phyloP scores from a whole-genome alignment of 352 stramenopile species.

The Globisporangium spinosum region DNA sequence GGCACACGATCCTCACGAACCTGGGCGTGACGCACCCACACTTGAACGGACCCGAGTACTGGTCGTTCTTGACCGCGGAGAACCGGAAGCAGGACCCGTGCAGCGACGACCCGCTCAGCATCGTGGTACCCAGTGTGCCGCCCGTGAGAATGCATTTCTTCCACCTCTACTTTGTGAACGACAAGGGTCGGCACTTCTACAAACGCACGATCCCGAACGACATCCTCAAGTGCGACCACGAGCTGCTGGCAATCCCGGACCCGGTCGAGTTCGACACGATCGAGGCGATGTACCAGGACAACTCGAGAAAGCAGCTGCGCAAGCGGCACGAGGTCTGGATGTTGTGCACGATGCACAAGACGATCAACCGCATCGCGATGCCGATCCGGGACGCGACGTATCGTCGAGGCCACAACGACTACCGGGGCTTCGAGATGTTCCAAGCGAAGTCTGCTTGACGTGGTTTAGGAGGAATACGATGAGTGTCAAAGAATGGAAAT shows the following conservation, averaged over 20 bases:
- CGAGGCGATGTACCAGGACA: too few relatives aligned
- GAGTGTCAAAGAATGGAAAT: too few relatives aligned
- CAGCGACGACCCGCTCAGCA: conserved; percentile 13
- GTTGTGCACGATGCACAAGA: too few relatives aligned
- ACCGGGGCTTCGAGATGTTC: too few relatives aligned
- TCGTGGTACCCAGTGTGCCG: conserved; percentile 36
- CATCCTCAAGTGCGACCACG: conserved; percentile 15
- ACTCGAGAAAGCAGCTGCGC: too few relatives aligned
- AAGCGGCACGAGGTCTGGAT: too few relatives aligned
- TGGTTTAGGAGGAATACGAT: too few relatives aligned
- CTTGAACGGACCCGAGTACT: conserved; percentile 33
- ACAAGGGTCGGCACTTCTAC: conserved; percentile 27
- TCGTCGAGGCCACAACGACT: too few relatives aligned
- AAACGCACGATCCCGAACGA: conserved; percentile 30
- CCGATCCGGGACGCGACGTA: too few relatives aligned
- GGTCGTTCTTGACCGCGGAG: conserved; percentile 30
- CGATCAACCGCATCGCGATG: too few relatives aligned
- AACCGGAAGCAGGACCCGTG: conserved; percentile 30
- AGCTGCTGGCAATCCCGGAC: not conserved
- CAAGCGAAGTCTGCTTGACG: too few relatives aligned
- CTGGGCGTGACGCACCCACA: conserved; percentile 43
- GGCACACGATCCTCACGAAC: conserved; percentile 48
- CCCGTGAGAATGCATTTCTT: conserved; percentile 51
- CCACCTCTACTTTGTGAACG: conserved; percentile 22
- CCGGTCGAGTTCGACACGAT: too few relatives aligned